Evolutionary conservation across 1,284 basidiomycete species (phyloP).

Genomic region (Wallemia ichthyophaga): DNA sequence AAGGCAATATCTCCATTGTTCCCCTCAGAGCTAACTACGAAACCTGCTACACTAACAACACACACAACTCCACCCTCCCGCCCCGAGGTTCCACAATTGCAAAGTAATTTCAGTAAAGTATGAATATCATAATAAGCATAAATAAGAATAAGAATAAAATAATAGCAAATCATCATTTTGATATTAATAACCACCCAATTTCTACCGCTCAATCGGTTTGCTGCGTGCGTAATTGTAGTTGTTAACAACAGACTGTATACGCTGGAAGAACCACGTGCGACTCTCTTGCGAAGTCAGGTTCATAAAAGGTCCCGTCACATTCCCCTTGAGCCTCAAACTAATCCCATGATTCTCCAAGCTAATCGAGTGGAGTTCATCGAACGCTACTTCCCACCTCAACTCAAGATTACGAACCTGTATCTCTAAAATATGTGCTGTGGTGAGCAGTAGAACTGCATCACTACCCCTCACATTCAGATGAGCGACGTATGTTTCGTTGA

Average conservation of each 20-base stretch:
- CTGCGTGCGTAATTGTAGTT: not conserved
- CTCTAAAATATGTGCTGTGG: slow-evolving; percentile 42
- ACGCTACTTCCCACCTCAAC: slow-evolving; percentile 72
- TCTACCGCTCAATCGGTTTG: not conserved
- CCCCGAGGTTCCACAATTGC: not conserved
- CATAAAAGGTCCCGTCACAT: slow-evolving; percentile 24
- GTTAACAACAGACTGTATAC: slow-evolving; percentile 15
- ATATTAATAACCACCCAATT: not conserved
- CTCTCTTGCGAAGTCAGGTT: slow-evolving; percentile 21
- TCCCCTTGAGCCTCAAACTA: slow-evolving; percentile 33
- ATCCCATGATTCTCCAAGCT: slow-evolving; percentile 69
- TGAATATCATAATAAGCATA: no score
- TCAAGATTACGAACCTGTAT: slow-evolving; percentile 62
- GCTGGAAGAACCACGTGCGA: slow-evolving; percentile 25
- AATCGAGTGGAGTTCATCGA: slow-evolving; percentile 60
- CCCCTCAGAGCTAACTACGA: not conserved
- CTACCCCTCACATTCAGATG: slow-evolving; percentile 59
- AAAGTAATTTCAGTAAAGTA: no score
- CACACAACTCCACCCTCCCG: not conserved
- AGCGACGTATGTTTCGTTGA: slow-evolving; percentile 63
- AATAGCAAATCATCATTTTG: no score
- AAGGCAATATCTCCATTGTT: not conserved
- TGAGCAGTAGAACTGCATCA: slow-evolving; percentile 58
- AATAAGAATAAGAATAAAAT: not conserved
- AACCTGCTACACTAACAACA: not conserved